Base-by-base conservation (phyloP, 73 alveolate species). In the Durusdinium trenchii region DNA sequence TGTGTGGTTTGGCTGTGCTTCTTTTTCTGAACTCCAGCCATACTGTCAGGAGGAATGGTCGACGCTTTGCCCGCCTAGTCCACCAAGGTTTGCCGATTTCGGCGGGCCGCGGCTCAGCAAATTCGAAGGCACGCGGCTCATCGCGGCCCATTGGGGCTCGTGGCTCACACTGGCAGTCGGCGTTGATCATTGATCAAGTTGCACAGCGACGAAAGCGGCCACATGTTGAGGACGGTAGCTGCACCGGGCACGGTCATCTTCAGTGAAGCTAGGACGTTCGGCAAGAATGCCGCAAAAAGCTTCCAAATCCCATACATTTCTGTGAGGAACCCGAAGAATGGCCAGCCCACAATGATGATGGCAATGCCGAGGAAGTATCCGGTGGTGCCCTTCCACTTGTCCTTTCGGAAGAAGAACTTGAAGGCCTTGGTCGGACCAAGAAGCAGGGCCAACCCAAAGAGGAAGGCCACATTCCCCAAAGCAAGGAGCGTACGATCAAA, bases 351-450 rank as follows among this genome's bases (percentile, higher is more conserved):
- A 51, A 93, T 78, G 64, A 93, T 93, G 92, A 93, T 73, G 67
- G 98, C 98, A 52, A 93, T 93, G 46, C 98, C 98, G 30, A 93
- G 81, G 79, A 93, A 93, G 91, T 93, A 93, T 47, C 92, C 98
- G 5, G 98, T 75, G 35, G 92, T 93, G 98, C 98, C 98, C 98
- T 93, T 93, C 98, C 98, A 93, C 98, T 93, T 93, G 52, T 93
- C 98, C 69, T 75, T 69, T 62, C 98, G 98, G 91, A 75, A 69
- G 51, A 93, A 93, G 91, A 93, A 93, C 86, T 93, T 93, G 98
- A 93, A 93, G 79, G 98, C 98, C 98, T 93, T 93, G 71, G 86
- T 69, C 23, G 96, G 96, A 46, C 98, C 98, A 54, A 93, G 91
- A 42, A 93, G 91, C 42, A 93, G 76, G 91, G 92, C 98, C 23